phyloP scores from a whole-genome alignment of 805 yeast genomes.

The Lachancea waltii region DNA sequence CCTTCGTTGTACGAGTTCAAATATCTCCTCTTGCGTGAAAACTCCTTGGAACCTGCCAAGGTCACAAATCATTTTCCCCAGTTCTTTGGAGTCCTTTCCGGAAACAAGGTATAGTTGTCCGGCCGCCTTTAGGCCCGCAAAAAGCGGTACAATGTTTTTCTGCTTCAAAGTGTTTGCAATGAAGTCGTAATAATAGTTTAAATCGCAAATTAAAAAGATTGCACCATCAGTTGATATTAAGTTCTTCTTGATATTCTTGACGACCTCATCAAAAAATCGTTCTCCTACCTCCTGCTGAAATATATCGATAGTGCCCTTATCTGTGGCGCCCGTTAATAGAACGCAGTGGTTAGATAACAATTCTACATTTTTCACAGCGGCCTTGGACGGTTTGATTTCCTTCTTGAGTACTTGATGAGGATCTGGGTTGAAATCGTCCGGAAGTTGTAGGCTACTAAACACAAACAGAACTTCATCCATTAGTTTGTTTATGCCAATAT shows the following conservation, averaged over 20 bases:
- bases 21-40: constrained; percentile 88
- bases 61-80: constrained; percentile 80
- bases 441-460: constrained; percentile 48
- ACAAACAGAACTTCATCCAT: constrained; percentile 71
- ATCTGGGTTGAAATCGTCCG: constrained; percentile 56
- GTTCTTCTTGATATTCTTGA: constrained; percentile 68
- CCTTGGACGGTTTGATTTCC: constrained; percentile 48
- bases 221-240: constrained; percentile 80
- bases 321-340: constrained; percentile 74
- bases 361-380: constrained; percentile 57
- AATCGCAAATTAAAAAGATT: constrained; percentile 68
- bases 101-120: constrained; percentile 75
- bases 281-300: constrained; percentile 93
- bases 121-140: constrained; percentile 75
- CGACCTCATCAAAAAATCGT: constrained; percentile 67
- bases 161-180: constrained; percentile 52
- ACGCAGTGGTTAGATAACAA: constrained; percentile 66
- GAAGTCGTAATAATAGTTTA: constrained; percentile 73
- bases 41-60: constrained; percentile 81
- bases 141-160: constrained; percentile 65
- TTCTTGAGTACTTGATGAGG: constrained; percentile 8
- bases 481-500: constrained; percentile 84
- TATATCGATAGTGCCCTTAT: constrained; percentile 80
- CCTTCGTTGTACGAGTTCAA: constrained; percentile 81
- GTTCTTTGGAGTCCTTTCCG: constrained; percentile 61